A percentile compares a stretch with the other conserved stretches of the same genome.
Conservation (phyloP, 73 alveolate species). For the Stentor roeselii region DNA sequence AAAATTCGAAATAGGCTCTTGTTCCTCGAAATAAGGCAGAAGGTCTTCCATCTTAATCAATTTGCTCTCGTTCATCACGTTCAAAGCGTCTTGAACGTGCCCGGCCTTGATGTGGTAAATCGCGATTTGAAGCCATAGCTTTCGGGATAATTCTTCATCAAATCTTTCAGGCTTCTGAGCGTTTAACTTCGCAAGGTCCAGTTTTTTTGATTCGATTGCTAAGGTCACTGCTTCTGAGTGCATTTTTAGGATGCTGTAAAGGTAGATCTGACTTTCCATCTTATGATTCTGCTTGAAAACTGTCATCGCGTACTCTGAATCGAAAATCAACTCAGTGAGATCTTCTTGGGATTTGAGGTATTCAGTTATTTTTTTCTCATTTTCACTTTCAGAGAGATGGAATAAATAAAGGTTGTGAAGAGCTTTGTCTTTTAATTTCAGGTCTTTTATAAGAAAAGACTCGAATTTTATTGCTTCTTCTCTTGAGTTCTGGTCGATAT, state of each 20-base stretch:
- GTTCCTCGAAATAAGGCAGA: slow-evolving; percentile 87
- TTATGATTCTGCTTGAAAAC: slow-evolving; percentile 78
- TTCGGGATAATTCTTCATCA: slow-evolving; percentile 81
- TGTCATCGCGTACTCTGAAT: slow-evolving; percentile 91
- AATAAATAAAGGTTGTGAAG: slow-evolving; percentile 84
- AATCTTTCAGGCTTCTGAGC: slow-evolving; percentile 78
- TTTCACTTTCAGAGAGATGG: slow-evolving; percentile 73
- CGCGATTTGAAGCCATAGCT: slow-evolving; percentile 93
- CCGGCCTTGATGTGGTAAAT: slow-evolving; percentile 60
- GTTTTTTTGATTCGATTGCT: slow-evolving; percentile 76
- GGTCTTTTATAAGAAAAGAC: slow-evolving; percentile 47
- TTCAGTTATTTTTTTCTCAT: slow-evolving; percentile 60
- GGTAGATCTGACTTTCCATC: slow-evolving; percentile 65
- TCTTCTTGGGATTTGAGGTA: slow-evolving; percentile 67
- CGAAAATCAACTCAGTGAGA: slow-evolving; percentile 58
- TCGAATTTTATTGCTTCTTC: slow-evolving; percentile 54
- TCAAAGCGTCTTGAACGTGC: slow-evolving; percentile 79
- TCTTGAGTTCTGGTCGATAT: slow-evolving; percentile 65
- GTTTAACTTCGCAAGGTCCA: slow-evolving; percentile 85
- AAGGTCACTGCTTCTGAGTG: slow-evolving; percentile 91
- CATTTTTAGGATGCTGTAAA: slow-evolving; percentile 87
- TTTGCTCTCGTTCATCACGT: slow-evolving; percentile 74
- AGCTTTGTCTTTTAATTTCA: slow-evolving; percentile 69
- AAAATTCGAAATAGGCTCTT: slow-evolving; percentile 86
- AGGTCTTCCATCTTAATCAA: slow-evolving; percentile 93